Evolutionary conservation across 257 asterid species (phyloP), one percentile per base, ranked within the genome.

Genomic region (Prunella vulgaris): DNA sequence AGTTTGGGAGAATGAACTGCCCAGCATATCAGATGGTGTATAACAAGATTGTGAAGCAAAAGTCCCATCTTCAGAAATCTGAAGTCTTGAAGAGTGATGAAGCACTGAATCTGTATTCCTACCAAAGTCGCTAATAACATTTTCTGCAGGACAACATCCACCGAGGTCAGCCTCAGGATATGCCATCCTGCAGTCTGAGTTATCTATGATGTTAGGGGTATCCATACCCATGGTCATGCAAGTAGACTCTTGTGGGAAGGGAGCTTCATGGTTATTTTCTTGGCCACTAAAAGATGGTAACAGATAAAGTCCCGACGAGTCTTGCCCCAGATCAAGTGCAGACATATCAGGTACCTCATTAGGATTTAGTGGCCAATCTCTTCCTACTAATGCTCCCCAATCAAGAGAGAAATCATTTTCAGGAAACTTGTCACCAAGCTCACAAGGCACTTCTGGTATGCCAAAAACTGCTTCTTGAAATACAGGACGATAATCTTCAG

Each of bases 331-430:
- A 64, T 87, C 92, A 52, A 86, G 68, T 33, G 83, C 77, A 78
- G 95, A 64, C 78, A 85, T 72, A 68, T 85, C 86, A 5, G 90
- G 84, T 68, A 89, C 69, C 63, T 87, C 95, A 77, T 79, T 83
- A 17, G 87, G 77, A 78, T 82, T 82, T 32, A 81, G 72, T 60
- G 63, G 88, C 90, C 95, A 92, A 72, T 91, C 93, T 71, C 73
- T 88, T 35, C 74, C 87, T 21, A 77, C 17, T 37, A 87, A 84
- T 61, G 84, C 12, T 17, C 74, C 85, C 92, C 93, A 87, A 67
- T 84, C 96, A 28, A 84, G 71, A 38, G 86, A 60, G 66, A 81
- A 59, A 72, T 81, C 88, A 12, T 77, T 81, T 64, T 83, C 97
- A 58, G 77, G 83, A 76, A 76, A 84, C 76, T 76, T 77, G 48